phyloP scores from a whole-genome alignment of 2,329 filamentous ascomycete genomes.

The Diplodia corticola region DNA sequence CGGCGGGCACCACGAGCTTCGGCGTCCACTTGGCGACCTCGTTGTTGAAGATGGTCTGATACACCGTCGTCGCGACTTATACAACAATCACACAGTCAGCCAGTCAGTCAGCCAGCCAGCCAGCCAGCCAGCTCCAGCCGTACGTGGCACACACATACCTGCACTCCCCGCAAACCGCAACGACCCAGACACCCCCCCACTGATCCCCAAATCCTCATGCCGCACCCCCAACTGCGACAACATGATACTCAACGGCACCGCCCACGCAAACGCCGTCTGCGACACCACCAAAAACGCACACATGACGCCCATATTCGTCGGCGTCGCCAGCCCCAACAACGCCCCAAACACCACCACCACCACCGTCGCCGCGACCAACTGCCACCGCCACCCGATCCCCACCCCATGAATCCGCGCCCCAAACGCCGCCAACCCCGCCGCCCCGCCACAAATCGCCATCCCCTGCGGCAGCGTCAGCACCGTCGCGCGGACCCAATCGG shows the following conservation, averaged over 20 bases:
- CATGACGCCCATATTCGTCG: conserved; percentile 47
- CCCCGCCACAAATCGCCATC: conserved; percentile 48
- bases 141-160: background rate
- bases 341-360: conserved; percentile 53
- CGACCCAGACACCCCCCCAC: conserved; percentile 38
- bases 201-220: conserved; percentile 51
- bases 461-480: conserved; percentile 48
- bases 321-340: conserved; percentile 46
- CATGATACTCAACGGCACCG: conserved; percentile 50
- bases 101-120: too few species aligned
- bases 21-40: conserved; percentile 27
- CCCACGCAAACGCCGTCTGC: conserved; percentile 50
- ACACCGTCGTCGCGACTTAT: conserved; percentile 34
- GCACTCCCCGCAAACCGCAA: conserved; percentile 31
- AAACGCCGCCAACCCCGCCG: too few species aligned
- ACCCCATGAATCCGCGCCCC: too few species aligned
- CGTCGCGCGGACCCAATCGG: conserved; percentile 35
- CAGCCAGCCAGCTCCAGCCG: too few species aligned
- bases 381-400: conserved; percentile 56
- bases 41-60: conserved; percentile 47
- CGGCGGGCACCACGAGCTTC: conserved; percentile 28
- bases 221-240: conserved; percentile 53
- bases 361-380: conserved; percentile 45
- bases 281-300: conserved; percentile 51
- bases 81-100: too few species aligned